Evolutionary conservation across 169 alveolate genomes (phyloP).

Genomic region (Babesia divergens): DNA sequence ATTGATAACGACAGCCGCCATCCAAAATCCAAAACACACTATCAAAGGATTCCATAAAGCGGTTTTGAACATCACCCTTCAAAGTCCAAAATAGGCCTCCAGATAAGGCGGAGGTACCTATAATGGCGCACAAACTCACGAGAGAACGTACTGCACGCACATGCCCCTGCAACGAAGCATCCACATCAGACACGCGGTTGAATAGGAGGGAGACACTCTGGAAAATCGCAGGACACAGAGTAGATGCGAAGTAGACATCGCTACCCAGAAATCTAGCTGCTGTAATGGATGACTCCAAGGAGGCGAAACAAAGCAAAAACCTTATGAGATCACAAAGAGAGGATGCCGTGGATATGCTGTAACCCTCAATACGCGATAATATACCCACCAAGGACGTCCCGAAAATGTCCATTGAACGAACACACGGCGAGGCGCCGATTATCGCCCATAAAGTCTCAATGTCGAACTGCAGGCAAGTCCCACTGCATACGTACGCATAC

Average conservation of each 20-base stretch:
- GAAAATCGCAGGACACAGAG: constrained; percentile 18
- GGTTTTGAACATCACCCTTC: background rate
- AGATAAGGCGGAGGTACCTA: background rate
- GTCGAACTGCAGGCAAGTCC: constrained; percentile 15
- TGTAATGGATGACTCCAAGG: background rate
- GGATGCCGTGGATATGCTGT: background rate
- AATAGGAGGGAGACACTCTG: background rate
- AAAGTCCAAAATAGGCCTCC: constrained; percentile 46
- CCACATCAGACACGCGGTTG: background rate
- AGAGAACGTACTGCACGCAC: background rate
- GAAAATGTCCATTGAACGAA: background rate
- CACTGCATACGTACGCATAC: constrained; percentile 1
- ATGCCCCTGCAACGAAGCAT: background rate
- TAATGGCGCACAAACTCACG: background rate
- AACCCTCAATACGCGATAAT: background rate
- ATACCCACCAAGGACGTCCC: background rate
- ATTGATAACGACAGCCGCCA: background rate
- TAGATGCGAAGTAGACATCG: background rate
- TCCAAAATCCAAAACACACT: background rate
- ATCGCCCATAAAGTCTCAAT: background rate
- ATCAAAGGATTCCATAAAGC: constrained; percentile 5
- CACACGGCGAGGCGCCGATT: background rate
- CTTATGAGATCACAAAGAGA: background rate
- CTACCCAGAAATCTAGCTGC: background rate
- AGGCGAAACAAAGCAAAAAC: background rate